phyloP scores from a whole-genome alignment of 2,329 filamentous ascomycete species.

The Aureobasidium musti region DNA sequence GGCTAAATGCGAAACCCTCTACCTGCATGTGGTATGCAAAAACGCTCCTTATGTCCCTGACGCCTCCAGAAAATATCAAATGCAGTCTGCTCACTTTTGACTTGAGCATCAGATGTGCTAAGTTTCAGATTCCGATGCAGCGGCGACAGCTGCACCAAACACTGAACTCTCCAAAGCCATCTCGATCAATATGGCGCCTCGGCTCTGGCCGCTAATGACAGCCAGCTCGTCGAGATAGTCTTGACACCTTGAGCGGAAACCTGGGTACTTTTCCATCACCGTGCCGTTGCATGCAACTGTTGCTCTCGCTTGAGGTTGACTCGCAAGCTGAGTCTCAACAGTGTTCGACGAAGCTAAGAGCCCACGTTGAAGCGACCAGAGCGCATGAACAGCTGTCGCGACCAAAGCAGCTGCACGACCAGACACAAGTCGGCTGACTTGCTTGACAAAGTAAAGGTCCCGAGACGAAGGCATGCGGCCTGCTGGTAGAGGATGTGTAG shows the following conservation, averaged over 20 bases:
- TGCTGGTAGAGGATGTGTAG: constrained; percentile 52
- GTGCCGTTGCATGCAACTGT: constrained; percentile 75
- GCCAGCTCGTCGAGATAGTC: constrained; percentile 62
- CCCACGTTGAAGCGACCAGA: constrained; percentile 56
- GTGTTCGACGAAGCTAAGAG: neutral
- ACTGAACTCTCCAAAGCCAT: constrained; percentile 73
- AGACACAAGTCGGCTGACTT: constrained; percentile 57
- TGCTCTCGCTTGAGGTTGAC: neutral
- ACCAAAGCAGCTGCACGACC: constrained; percentile 63
- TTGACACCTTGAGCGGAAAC: constrained; percentile 65
- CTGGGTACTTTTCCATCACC: constrained; percentile 76
- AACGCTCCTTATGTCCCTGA: constrained; percentile 4
- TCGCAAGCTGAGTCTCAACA: neutral
- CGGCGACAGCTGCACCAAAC: constrained; percentile 71
- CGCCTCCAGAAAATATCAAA: constrained; percentile 2
- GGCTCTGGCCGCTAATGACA: constrained; percentile 42
- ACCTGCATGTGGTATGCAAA: constrained; percentile 14
- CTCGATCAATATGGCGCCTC: constrained; percentile 61
- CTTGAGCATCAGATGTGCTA: neutral
- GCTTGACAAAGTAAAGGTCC: constrained; percentile 59
- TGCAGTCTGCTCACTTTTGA: neutral
- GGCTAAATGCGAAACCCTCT: constrained; percentile 13
- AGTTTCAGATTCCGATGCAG: constrained; percentile 29
- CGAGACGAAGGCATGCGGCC: constrained; percentile 47
- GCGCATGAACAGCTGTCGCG: constrained; percentile 63